Evolutionary conservation across 192 early-diverging fungal genomes (phyloP).

Genomic region (Entrophospora sp.): DNA sequence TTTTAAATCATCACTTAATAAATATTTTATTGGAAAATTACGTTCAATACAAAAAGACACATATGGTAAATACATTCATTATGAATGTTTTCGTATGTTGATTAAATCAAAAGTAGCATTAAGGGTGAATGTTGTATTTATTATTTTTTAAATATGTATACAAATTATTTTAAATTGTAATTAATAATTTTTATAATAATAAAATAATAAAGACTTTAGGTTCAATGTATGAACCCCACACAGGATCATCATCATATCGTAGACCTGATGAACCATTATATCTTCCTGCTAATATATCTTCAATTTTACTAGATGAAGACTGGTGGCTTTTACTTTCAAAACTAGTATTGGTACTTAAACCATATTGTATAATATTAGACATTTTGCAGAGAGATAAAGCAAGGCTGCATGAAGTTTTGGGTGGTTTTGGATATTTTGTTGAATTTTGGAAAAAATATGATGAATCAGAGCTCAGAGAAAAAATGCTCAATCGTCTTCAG

Average conservation of each 20-base stretch:
- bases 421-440: neutral
- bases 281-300: neutral
- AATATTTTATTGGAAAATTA: too few relatives aligned
- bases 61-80: neutral
- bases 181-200: neutral
- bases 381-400: neutral
- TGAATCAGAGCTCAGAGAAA: neutral
- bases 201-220: too few relatives aligned
- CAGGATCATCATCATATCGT: neutral
- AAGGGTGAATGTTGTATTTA: too few relatives aligned
- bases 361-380: neutral
- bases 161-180: neutral
- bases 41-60: neutral
- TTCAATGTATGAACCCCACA: neutral
- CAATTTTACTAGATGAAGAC: neutral
- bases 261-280: neutral
- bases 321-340: neutral
- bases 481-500: neutral
- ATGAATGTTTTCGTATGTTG: too few relatives aligned
- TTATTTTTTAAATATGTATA: neutral
- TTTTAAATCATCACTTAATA: too few relatives aligned
- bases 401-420: neutral
- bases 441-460: slow-evolving; percentile 1
- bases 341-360: neutral
- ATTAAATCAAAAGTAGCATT: neutral